These are phyloP conservation scores for Trichosporon sp. DNA, from an alignment of 1,284 basidiomycete species.

Conservation along the genomic window DNA sequence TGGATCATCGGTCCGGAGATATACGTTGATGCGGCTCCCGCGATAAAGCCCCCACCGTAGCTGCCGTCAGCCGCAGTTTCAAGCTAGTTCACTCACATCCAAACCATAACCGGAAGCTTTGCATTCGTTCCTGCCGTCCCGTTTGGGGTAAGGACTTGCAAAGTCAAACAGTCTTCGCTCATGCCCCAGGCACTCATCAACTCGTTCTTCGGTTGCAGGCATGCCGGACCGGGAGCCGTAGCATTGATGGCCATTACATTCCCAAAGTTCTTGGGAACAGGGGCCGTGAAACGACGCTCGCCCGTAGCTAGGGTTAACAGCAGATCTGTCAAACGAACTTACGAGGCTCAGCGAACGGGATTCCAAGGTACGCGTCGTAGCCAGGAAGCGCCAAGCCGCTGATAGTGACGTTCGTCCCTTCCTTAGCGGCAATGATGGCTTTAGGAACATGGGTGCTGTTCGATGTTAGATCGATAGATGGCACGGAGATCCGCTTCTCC, in stretches of 20 bases:
- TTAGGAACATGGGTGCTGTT: background rate
- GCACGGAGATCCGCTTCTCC: background rate
- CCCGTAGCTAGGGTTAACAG: slow-evolving; percentile 5
- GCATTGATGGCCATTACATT: slow-evolving; percentile 46
- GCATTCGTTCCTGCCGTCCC: slow-evolving; percentile 30
- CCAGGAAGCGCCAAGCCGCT: background rate
- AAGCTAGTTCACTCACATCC: slow-evolving; percentile 39
- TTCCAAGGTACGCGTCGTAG: slow-evolving; percentile 23
- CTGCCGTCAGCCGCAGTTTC: slow-evolving; percentile 22
- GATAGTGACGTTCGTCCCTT: background rate
- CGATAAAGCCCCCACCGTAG: slow-evolving; percentile 52
- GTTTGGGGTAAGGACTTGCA: slow-evolving; percentile 53
- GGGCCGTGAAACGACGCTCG: slow-evolving; percentile 55
- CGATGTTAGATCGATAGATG: background rate
- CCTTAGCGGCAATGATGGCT: background rate
- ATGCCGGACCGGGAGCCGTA: slow-evolving; percentile 38
- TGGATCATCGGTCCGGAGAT: slow-evolving; percentile 35
- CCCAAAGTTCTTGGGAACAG: slow-evolving; percentile 37
- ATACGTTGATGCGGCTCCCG: slow-evolving; percentile 36
- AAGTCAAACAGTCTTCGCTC: slow-evolving; percentile 57
- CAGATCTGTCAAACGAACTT: background rate
- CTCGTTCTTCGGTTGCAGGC: slow-evolving; percentile 38
- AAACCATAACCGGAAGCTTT: slow-evolving; percentile 52
- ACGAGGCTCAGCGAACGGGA: slow-evolving; percentile 28
- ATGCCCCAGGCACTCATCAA: slow-evolving; percentile 35